Percentiles rank a stretch among this genome's conserved stretches.
These are phyloP conservation scores for Lycium ferocissimum DNA, from an alignment of 257 asterid genomes.

Conservation along the genomic window DNA sequence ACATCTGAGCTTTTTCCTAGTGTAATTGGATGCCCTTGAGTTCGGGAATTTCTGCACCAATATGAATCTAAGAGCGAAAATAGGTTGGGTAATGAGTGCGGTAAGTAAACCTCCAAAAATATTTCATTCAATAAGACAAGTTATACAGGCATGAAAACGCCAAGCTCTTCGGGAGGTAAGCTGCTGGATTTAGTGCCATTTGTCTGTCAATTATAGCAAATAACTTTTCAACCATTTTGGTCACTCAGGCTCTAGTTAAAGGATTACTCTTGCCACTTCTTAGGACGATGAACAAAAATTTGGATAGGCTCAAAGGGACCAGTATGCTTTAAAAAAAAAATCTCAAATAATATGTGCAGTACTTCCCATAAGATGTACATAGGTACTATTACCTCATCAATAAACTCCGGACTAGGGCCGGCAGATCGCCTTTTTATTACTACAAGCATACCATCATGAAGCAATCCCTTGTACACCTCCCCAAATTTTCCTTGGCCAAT, in stretches of 20 bases:
- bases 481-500: slow-evolving; percentile 92
- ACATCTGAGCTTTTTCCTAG: background rate
- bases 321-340: background rate
- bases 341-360: background rate
- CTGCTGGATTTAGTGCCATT: background rate
- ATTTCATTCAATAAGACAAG: background rate
- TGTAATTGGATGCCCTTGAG: background rate
- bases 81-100: background rate
- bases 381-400: slow-evolving; percentile 65
- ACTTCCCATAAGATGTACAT: slow-evolving; percentile 12
- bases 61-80: background rate
- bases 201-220: background rate
- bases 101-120: slow-evolving; percentile 6
- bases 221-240: background rate
- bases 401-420: slow-evolving; percentile 67
- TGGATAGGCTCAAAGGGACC: slow-evolving; percentile 13
- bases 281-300: background rate
- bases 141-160: background rate
- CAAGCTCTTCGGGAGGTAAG: background rate
- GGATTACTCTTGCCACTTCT: background rate
- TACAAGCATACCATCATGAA: slow-evolving; percentile 88
- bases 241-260: background rate
- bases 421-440: slow-evolving; percentile 76
- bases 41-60: background rate
- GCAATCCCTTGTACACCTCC: slow-evolving; percentile 90